These are phyloP conservation scores for Bipolaris sorokiniana DNA, from an alignment of 2,329 filamentous ascomycete species.

Conservation along the genomic window DNA sequence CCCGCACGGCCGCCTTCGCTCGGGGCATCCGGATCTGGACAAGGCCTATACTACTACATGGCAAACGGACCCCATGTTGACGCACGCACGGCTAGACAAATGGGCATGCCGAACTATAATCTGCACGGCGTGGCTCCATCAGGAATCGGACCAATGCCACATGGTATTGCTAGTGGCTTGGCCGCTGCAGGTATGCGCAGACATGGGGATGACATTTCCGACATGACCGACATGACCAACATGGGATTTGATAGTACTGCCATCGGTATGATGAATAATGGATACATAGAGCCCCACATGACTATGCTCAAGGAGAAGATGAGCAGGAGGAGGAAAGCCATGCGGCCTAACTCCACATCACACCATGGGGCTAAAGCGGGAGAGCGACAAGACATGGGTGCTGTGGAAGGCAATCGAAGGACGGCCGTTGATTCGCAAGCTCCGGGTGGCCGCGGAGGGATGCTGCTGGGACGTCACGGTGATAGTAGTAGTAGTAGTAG, in stretches of 20 bases:
- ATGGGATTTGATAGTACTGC: conserved; percentile 1
- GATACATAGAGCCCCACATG: conserved; percentile 8
- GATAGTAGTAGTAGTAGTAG: neutral
- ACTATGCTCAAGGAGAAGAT: conserved; percentile 2
- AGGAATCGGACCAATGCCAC: conserved; percentile 11
- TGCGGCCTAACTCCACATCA: conserved; percentile 11
- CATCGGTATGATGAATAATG: conserved; percentile 15
- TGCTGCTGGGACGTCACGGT: neutral
- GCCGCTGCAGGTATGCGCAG: conserved; percentile 8
- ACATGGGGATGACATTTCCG: conserved; percentile 18
- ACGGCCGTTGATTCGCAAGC: conserved; percentile 1
- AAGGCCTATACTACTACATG: conserved; percentile 3
- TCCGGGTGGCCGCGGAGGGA: conserved; percentile 10
- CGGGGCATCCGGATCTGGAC: conserved; percentile 6
- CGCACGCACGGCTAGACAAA: conserved; percentile 17
- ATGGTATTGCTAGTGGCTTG: conserved; percentile 14
- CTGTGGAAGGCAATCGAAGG: conserved; percentile 1
- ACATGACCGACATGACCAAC: conserved; percentile 13
- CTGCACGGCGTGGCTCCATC: conserved; percentile 10
- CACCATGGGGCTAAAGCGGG: conserved; percentile 4
- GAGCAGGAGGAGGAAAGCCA: conserved; percentile 5
- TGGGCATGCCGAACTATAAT: conserved; percentile 12
- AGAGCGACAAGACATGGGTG: conserved; percentile 1
- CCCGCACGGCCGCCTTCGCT: conserved; percentile 3
- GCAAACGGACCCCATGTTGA: conserved; percentile 13